Evolutionary conservation across 1,284 basidiomycete species (phyloP), one percentile per base, ranked within the genome.

Genomic region (Coniophora puteana): DNA sequence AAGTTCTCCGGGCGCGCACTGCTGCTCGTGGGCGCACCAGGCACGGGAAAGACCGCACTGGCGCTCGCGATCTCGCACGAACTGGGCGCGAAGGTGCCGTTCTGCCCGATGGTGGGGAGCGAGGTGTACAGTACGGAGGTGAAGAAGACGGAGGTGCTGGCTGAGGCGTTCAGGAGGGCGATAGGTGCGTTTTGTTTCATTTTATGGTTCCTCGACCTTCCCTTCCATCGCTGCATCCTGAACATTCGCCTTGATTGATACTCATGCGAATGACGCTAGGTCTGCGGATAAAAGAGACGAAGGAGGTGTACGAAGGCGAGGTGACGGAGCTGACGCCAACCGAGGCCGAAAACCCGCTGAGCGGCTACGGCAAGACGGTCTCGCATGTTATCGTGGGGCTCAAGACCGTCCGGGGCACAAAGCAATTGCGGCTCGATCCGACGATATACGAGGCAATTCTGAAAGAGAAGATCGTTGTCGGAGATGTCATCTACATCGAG

Each of bases 101-200:
- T 99, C 65, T 98, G 95, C 60, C 93, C 93, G 1, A 96, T 98
- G 89, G 95, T 98, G 18, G 96, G 94, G 1, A 90, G 85, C 5
- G 95, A 99, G 65, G 95, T 99, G 47, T 99, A 96, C 65, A 92
- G 88, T 40, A 84, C 90, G 8, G 95, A 99, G 65, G 93, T 99
- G 42, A 99, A 98, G 72, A 99, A 99, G 77, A 99, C 95, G 1
- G 95, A 99, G 62, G 94, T 98, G 3, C 71, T 99, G n/a, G 92
- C 93, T 45, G 94, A 97, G 64, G 83, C 85, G 38, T 99, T 99
- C 67, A 76, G 95, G 44, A 72, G 95, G 51, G 94, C 96, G 8
- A 99, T 99, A 46, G 95, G 94, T 93, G 59, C 58, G 87, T 70
- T 8, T 27, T 28, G 32, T 37, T 31, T 28, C 13, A 36, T 31